Base-by-base conservation (phyloP, 257 asterid genomes). In the Lavandula angustifolia region DNA sequence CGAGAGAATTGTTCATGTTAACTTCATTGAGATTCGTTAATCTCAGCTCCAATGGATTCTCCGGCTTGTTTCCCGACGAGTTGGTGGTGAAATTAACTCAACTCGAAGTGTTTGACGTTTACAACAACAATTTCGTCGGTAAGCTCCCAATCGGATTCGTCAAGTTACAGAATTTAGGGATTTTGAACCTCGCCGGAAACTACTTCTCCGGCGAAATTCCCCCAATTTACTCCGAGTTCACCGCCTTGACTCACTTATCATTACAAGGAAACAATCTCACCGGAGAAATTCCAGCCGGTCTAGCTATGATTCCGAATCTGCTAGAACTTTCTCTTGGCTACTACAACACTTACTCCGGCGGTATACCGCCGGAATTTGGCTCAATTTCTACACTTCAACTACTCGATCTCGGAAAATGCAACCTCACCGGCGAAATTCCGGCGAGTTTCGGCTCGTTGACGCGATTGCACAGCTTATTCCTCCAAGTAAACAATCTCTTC, bases 321-420 rank as follows among this genome's bases (percentile, higher is more conserved):
- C 84, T 76, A 48, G 68, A 76, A 47, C 91, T 90, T 12, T 73
- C 37, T 35, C 75, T 90, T 1, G 97, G 97, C 3, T 87, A 87
- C 32, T 79, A 0, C 71, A 90, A 85, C 66, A 42, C 32, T 1
- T 90, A 83, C 42, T 64, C 54, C 22, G 97, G 97, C 4, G 97
- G 90, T 0, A 82, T 90, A 48, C 97, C 96, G 16, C 74, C 81
- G 41, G 97, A 90, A 59, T 77, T 90, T 4, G 97, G 96, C 33
- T 54, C 22, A 0, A 64, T 79, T 1, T 7, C 75, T 32, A 67
- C 78, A 0, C 89, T 84, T 0, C 77, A 62, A 11, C 60, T 80
- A 4, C 89, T 88, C 51, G 79, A 82, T 40, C 82, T 85, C 31
- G 95, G 68, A 17, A 76, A 50, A 48, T 85, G 96, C 74, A 82